These are phyloP conservation scores for Peniophora sp. DNA, from an alignment of 1,284 basidiomycete genomes.

Conservation along the genomic window DNA sequence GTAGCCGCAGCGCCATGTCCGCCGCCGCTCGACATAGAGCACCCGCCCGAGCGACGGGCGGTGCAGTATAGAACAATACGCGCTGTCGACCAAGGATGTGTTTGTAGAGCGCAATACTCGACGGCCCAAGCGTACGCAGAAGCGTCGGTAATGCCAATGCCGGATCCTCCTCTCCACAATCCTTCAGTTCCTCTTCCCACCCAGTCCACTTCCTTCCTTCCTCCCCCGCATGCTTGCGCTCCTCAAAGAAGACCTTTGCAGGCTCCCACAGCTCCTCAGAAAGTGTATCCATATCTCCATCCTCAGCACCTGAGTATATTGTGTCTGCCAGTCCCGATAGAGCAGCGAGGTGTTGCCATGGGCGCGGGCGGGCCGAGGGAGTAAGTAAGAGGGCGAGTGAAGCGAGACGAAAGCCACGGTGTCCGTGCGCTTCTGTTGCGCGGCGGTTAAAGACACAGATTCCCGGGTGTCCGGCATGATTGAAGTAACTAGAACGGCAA, in stretches of 20 bases:
- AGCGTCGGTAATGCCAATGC: conserved; percentile 60
- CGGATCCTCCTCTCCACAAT: conserved; percentile 40
- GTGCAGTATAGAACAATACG: conserved; percentile 68
- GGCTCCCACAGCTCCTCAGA: conserved; percentile 56
- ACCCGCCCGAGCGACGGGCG: conserved; percentile 71
- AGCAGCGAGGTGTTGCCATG: conserved; percentile 61
- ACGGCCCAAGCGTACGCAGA: conserved; percentile 68
- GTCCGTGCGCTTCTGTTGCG: conserved; percentile 57
- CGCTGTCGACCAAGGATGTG: conserved; percentile 63
- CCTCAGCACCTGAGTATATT: conserved; percentile 47
- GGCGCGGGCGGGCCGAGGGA: conserved; percentile 51
- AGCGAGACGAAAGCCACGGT: conserved; percentile 70
- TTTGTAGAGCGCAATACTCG: conserved; percentile 69
- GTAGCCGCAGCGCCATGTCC: conserved; percentile 60
- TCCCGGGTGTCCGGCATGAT: conserved; percentile 57
- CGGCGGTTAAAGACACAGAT: conserved; percentile 65
- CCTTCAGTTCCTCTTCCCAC: conserved; percentile 57
- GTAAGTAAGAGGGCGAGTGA: conserved; percentile 70
- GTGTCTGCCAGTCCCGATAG: conserved; percentile 50
- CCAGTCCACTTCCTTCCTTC: conserved; percentile 55
- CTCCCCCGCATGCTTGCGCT: conserved; percentile 45
- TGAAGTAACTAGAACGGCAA: conserved; percentile 54
- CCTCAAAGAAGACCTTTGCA: conserved; percentile 56
- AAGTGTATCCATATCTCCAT: conserved; percentile 32
- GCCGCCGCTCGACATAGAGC: conserved; percentile 67